Base-by-base conservation (phyloP, 306 rosid species). In the Rosa chinensis region DNA sequence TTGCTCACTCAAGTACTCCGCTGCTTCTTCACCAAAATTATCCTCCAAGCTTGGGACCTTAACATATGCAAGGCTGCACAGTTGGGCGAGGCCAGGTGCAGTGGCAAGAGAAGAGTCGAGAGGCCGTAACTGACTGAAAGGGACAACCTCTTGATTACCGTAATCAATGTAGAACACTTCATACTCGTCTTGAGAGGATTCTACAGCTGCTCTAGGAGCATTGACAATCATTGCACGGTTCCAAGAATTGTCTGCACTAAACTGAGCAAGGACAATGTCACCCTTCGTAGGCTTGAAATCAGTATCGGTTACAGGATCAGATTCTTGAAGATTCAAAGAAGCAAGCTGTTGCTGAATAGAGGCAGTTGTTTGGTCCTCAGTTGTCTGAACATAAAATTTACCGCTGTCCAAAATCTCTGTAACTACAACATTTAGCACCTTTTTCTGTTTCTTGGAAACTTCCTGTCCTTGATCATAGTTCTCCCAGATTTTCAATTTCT, bases 401-500 rank as follows among this genome's bases (percentile, higher is more conserved):
- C 97, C 98, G 58, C 94, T 91, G 14, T 95, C 98, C 85, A 95
- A 83, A 70, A 95, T 85, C 82, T 91, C 94, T 0, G 98, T 90
- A 50, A 91, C 97, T 48, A 64, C 82, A 45, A 95, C 99, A 95
- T 95, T 89, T 10, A 90, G 94, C 85, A 91, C 94, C 89, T 95
- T 97, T 84, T 90, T 86, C 70, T 95, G 97, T 73, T 92, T 95
- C 82, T 85, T 89, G 66, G 99, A 72, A 40, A 85, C 96, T 84
- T 91, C 98, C 81, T 90, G 93, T 64, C 97, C 98, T 87, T 92
- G 97, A 76, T 90, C 94, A 78, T 80, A 95, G 70, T 90, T 95
- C 87, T 95, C 97, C 99, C 99, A 95, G 32, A 95, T 90, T 85
- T 95, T 95, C 69, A 95, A 86, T 66, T 95, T 91, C 85, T 90